Conservation (phyloP, 129 eudicot species). For the Pseudognaphalium luteoalbum region DNA sequence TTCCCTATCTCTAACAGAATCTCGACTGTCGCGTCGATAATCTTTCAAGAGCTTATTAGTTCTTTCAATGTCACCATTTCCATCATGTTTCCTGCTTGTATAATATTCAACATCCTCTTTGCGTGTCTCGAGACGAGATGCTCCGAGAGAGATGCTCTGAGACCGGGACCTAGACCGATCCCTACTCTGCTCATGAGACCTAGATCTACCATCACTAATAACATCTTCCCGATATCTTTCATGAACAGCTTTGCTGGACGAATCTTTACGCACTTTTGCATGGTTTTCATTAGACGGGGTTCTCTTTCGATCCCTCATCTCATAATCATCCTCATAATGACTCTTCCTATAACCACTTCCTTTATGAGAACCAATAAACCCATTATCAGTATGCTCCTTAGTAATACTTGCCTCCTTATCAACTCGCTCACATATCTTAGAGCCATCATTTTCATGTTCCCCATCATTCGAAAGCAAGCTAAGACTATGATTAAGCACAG, state of each 20-base stretch:
- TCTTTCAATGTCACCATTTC: constrained; percentile 46
- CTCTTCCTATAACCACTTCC: constrained; percentile 31
- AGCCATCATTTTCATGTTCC: constrained; percentile 17
- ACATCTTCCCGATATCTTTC: constrained; percentile 42
- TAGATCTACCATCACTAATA: constrained; percentile 38
- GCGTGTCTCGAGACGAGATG: constrained; percentile 33
- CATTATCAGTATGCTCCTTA: constrained; percentile 40
- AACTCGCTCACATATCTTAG: constrained; percentile 4
- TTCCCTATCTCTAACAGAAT: constrained; percentile 53
- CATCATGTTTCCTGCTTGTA: constrained; percentile 31
- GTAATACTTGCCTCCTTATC: constrained; percentile 23
- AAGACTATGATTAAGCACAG: constrained; percentile 18
- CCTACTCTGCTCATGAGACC: constrained; percentile 46
- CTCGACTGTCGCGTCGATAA: constrained; percentile 57
- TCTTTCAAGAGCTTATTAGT: constrained; percentile 25
- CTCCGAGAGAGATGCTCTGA: constrained; percentile 49
- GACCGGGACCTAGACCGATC: constrained; percentile 60
- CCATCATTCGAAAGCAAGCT: constrained; percentile 25
- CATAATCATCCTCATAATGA: constrained; percentile 40
- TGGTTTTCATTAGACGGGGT: constrained; percentile 28
- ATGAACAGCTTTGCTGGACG: constrained; percentile 30
- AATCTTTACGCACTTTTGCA: constrained; percentile 30
- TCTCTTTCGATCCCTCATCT: constrained; percentile 29
- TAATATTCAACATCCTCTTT: constrained; percentile 32
- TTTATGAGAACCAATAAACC: constrained; percentile 25